Percentiles rank a stretch among this genome's conserved stretches.
Conservation (phyloP, 352 stramenopile species). For the Pythium angustatum region DNA sequence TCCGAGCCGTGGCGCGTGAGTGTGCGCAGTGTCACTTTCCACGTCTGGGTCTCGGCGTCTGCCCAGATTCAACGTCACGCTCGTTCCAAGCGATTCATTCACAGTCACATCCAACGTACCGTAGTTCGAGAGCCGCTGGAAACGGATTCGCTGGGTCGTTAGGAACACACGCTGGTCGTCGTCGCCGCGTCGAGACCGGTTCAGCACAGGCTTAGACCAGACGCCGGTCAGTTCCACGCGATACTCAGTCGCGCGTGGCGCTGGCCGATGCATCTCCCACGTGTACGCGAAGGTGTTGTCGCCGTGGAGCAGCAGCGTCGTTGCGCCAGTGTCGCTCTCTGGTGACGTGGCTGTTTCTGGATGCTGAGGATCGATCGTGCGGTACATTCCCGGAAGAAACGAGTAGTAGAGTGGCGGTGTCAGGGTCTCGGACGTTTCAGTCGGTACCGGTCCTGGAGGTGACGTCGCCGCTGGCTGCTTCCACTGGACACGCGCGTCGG, state of each 20-base stretch:
- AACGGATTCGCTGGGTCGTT: conserved; percentile 54
- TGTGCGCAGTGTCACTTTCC: conserved; percentile 70
- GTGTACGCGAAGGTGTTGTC: conserved; percentile 84
- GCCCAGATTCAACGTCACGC: background rate
- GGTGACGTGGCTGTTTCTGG: background rate
- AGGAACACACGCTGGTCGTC: conserved; percentile 77
- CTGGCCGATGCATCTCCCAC: conserved; percentile 61
- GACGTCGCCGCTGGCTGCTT: conserved; percentile 23
- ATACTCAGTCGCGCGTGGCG: conserved; percentile 66
- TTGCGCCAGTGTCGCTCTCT: conserved; percentile 7
- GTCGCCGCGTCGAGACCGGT: conserved; percentile 68
- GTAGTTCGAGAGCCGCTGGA: conserved; percentile 74
- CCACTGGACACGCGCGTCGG: conserved; percentile 66
- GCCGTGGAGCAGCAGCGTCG: conserved; percentile 57
- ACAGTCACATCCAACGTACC: conserved; percentile 33
- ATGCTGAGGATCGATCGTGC: conserved; percentile 16
- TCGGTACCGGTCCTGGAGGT: no score
- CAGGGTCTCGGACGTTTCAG: background rate
- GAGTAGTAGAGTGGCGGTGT: conserved; percentile 41
- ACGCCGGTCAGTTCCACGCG: conserved; percentile 59
- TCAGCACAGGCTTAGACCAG: conserved; percentile 77
- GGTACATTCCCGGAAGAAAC: conserved; percentile 69
- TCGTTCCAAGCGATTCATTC: background rate
- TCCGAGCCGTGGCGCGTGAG: conserved; percentile 74
- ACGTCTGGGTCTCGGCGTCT: conserved; percentile 57